Base-by-base conservation (phyloP, 495 filamentous ascomycete species). In the Penicillium roqueforti region DNA sequence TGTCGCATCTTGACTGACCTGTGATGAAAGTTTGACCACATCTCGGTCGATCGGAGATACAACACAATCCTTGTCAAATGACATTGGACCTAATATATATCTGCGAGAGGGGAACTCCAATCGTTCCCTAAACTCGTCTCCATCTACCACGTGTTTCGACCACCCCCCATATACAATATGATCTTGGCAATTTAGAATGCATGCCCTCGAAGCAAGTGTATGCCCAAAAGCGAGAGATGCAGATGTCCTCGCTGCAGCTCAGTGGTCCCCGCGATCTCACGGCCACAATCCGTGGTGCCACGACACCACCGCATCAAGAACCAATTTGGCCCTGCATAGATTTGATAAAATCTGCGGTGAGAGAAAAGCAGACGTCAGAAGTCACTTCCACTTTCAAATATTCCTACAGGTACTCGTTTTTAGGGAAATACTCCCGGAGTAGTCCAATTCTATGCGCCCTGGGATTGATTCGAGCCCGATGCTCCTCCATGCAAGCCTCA, bases 271-370 rank as follows among this genome's bases (percentile, higher is more conserved):
- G 45, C 58, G 51, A 50, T 23, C 31, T 4, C 19, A 45, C 36
- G 31, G 39, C 39, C n/a, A 41, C 39, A 43, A 51, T 63, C 59
- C 70, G 34, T 74, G 69, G 71, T 67, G 71, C 71, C 71, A 74
- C 69, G 69, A 70, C 68, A 74, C 64, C 64, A 64, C 53, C 59
- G 62, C 63, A 61, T 56, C 51, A 54, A 60, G 56, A 60, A 50
- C 66, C 65, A 63, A 61, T 55, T 60, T 63, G 53, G 57, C 54
- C 55, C 59, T 58, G 64, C 55, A 53, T 53, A 34, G 56, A 20
- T 25, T 26, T 9, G 47, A 29, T n/a, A n/a, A 20, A 59, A 45
- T 40, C 41, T 54, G 42, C 51, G 51, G 51, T 54, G 48, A 54
- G 28, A 19, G n/a, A 25, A 51, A 50, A 47, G 32, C 31, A 53